Percentiles rank a stretch among this genome's conserved stretches.
phyloP scores from a whole-genome alignment of 352 stramenopile species.

The Phytophthora pistaciae region DNA sequence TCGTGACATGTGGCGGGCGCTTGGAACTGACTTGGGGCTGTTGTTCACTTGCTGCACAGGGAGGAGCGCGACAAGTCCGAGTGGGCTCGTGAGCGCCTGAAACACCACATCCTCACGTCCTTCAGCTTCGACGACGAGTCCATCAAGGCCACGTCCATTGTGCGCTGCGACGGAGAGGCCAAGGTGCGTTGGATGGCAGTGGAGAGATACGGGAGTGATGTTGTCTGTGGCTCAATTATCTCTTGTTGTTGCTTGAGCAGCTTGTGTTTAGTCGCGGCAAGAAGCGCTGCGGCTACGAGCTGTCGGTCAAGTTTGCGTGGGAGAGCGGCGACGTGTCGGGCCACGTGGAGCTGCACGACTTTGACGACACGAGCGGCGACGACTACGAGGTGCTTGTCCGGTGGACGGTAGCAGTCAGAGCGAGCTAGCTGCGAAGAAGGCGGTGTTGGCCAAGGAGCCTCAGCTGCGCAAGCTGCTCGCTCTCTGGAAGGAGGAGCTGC shows the following conservation, averaged over 20 bases:
- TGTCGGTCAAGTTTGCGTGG: conserved; percentile 87
- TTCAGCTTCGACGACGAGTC: conserved; percentile 68
- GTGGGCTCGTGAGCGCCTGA: conserved; percentile 79
- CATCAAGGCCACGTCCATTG: conserved; percentile 74
- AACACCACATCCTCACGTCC: conserved; percentile 68
- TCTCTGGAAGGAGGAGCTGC: conserved; percentile 79
- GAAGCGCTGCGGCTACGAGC: conserved; percentile 88
- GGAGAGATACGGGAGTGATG: neutral
- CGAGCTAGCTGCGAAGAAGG: conserved; percentile 62
- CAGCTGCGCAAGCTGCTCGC: conserved; percentile 75
- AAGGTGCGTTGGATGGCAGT: conserved; percentile 55
- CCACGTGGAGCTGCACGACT: conserved; percentile 84
- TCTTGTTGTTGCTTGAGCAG: conserved; percentile 27
- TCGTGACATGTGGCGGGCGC: neutral
- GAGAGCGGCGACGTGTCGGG: conserved; percentile 58
- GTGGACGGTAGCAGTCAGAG: conserved; percentile 55
- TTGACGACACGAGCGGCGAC: conserved; percentile 86
- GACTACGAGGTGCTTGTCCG: conserved; percentile 79
- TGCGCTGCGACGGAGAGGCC: conserved; percentile 78
- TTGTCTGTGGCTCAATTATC: neutral
- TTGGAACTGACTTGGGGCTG: conserved; percentile 8
- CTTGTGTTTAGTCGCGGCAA: conserved; percentile 85
- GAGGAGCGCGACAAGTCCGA: conserved; percentile 87
- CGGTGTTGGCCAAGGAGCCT: conserved; percentile 63
- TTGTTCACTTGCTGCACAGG: conserved; percentile 31